Evolutionary conservation across 305 asterid species (phyloP).

Genomic region (Fraxinus angustifolia): DNA sequence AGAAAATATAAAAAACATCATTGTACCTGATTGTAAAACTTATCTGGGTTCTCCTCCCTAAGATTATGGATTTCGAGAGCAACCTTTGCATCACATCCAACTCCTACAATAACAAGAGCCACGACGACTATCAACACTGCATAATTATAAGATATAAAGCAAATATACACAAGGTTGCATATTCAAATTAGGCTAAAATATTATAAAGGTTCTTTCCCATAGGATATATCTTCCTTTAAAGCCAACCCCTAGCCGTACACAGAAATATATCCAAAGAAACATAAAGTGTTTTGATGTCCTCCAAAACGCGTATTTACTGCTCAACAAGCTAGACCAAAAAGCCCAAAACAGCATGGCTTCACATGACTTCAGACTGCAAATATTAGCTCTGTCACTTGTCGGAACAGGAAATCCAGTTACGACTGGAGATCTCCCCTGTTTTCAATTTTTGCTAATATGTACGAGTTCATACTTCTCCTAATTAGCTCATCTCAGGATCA

Average conservation of each 20-base stretch:
- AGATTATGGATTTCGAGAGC: conserved; percentile 93
- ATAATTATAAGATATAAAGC: neutral
- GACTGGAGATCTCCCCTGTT: neutral
- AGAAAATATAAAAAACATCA: neutral
- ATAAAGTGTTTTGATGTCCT: neutral
- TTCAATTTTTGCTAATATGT: neutral
- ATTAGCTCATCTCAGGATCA: neutral
- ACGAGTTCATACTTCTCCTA: neutral
- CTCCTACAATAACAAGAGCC: conserved; percentile 54
- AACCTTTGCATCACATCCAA: conserved; percentile 99
- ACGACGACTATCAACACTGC: conserved; percentile 7
- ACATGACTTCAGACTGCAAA: neutral
- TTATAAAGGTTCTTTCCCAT: neutral
- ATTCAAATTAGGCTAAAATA: neutral
- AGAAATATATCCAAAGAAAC: neutral
- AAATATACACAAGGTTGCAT: neutral
- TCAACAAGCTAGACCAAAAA: neutral
- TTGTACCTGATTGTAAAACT: conserved; percentile 90
- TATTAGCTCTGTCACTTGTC: neutral
- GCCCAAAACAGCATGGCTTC: neutral
- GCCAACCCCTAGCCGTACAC: neutral
- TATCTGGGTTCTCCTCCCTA: conserved; percentile 98
- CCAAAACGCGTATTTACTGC: neutral
- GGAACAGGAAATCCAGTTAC: neutral
- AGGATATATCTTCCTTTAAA: conserved; percentile 1